Conservation (phyloP, 169 alveolate genomes). For the Plasmodium malariae region DNA sequence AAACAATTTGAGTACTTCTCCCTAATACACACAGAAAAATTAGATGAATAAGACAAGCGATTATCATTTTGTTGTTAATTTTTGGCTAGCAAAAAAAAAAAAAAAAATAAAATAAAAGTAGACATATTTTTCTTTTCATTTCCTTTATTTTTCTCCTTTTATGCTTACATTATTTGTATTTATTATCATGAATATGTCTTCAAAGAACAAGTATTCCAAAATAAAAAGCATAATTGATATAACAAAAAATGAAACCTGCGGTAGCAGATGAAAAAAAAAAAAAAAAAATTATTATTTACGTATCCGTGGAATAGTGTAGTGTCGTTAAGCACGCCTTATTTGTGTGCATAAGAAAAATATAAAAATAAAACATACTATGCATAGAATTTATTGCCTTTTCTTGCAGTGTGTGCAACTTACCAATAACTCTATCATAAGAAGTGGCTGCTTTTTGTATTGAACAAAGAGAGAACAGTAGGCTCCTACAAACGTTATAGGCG, state of each 20-base stretch:
- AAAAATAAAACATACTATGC: background rate
- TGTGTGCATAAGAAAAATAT: background rate
- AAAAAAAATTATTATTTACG: too few species aligned
- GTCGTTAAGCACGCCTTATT: background rate
- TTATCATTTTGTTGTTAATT: background rate
- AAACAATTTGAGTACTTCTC: slow-evolving; percentile 13
- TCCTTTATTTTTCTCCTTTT: background rate
- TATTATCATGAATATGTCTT: slow-evolving; percentile 49
- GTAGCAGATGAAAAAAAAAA: background rate
- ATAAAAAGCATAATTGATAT: slow-evolving; percentile 22
- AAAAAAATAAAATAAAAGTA: background rate
- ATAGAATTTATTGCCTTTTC: too few species aligned
- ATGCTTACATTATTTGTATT: slow-evolving; percentile 31
- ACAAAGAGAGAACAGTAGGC: slow-evolving; percentile 60
- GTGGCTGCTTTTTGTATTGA: slow-evolving; percentile 53
- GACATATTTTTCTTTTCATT: background rate
- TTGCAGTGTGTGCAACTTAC: slow-evolving; percentile 4
- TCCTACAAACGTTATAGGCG: slow-evolving; percentile 11
- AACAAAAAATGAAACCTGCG: slow-evolving; percentile 44
- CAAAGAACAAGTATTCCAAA: slow-evolving; percentile 48
- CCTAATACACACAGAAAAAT: slow-evolving; percentile 15
- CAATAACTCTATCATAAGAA: slow-evolving; percentile 42
- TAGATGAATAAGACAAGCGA: background rate
- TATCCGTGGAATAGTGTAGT: too few species aligned
- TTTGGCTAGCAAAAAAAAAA: too few species aligned